Evolutionary conservation across 257 asterid species (phyloP).

Genomic region (Solanum pimpinellifolium): DNA sequence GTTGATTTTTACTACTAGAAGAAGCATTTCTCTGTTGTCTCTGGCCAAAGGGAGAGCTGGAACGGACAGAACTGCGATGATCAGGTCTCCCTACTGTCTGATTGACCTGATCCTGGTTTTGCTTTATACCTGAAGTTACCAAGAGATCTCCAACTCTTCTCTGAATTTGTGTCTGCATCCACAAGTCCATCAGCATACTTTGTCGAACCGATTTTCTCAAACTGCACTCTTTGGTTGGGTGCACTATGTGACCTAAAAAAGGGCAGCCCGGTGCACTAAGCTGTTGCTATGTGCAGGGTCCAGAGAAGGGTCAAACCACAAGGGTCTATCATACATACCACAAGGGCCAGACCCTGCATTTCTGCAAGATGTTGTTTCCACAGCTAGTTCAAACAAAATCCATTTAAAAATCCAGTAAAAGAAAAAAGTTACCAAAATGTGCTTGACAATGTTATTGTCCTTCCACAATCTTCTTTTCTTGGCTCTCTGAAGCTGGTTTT

Average conservation of each 20-base stretch:
- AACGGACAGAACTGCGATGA: constrained; percentile 1
- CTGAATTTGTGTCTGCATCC: constrained; percentile 54
- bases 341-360: background rate
- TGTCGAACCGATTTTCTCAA: constrained; percentile 30
- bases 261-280: background rate
- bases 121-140: constrained; percentile 15
- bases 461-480: background rate
- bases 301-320: background rate
- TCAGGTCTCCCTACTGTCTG: constrained; percentile 16
- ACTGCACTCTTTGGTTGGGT: constrained; percentile 70
- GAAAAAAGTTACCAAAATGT: background rate
- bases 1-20: background rate
- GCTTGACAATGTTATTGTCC: background rate
- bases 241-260: constrained; percentile 38
- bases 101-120: constrained; percentile 10
- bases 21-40: constrained; percentile 10
- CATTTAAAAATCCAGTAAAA: background rate
- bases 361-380: background rate
- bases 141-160: constrained; percentile 30
- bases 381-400: background rate
- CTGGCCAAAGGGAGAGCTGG: constrained; percentile 9
- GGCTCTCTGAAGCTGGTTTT: background rate
- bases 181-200: constrained; percentile 23
- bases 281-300: background rate
- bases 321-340: background rate